Conservation (phyloP, 164 flowering plant species). For the Macadamia tetraphylla region DNA sequence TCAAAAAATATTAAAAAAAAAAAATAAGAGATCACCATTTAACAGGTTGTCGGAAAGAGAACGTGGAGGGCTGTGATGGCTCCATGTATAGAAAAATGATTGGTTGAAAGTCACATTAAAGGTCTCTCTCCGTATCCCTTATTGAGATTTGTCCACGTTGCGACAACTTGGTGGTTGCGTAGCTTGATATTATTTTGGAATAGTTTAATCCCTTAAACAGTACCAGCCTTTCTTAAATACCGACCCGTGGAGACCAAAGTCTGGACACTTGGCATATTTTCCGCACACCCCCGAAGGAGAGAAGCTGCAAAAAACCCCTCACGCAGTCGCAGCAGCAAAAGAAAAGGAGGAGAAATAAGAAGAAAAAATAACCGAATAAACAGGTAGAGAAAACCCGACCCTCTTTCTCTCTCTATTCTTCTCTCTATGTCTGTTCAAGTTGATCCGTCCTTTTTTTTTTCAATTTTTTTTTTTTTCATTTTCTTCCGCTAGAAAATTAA, state of each 20-base stretch:
- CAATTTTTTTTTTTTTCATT: neutral
- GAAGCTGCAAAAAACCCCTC: neutral
- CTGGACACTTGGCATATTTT: slow-evolving; percentile 14
- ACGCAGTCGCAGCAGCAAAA: neutral
- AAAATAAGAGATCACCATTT: too few relatives aligned
- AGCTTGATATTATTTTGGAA: neutral
- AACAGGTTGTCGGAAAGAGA: slow-evolving; percentile 6
- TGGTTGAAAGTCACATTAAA: slow-evolving; percentile 5
- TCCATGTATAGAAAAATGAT: slow-evolving; percentile 3
- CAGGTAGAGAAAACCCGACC: neutral
- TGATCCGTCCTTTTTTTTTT: too few relatives aligned
- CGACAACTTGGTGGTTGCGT: neutral
- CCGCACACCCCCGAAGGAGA: neutral
- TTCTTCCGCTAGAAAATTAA: too few relatives aligned
- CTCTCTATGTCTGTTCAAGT: neutral
- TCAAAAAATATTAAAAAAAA: too few relatives aligned
- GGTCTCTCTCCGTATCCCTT: too few relatives aligned
- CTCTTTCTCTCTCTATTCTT: neutral
- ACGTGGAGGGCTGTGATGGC: neutral
- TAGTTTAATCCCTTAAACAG: neutral
- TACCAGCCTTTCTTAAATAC: neutral
- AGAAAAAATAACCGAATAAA: neutral
- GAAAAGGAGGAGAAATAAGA: neutral
- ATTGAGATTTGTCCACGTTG: slow-evolving; percentile 12
- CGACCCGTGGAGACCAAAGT: neutral